Percentiles rank a stretch among this genome's conserved stretches.
Conservation (phyloP, 2,329 filamentous ascomycete species). For the Hypomyces rosellus region DNA sequence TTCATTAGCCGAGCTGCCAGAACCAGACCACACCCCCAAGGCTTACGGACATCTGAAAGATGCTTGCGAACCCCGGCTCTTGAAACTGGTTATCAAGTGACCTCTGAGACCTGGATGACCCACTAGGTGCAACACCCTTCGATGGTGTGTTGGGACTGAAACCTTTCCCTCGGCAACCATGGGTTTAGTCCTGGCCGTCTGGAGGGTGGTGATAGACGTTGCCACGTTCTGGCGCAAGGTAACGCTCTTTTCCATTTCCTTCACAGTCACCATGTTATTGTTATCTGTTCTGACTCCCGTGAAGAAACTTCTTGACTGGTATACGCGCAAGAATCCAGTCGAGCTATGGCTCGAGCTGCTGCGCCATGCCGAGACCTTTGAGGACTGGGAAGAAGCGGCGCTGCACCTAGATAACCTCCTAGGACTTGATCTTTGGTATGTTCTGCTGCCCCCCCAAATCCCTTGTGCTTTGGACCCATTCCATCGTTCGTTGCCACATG, state of each 20-base stretch:
- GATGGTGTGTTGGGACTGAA: constrained; percentile 24
- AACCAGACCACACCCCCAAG: background rate
- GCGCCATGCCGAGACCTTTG: constrained; percentile 61
- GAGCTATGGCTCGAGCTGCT: constrained; percentile 62
- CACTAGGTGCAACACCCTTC: constrained; percentile 12
- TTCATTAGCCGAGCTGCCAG: background rate
- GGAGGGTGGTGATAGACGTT: constrained; percentile 56
- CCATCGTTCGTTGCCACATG: background rate
- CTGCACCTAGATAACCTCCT: constrained; percentile 74
- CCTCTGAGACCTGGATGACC: constrained; percentile 6
- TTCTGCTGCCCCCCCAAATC: background rate
- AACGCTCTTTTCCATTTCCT: constrained; percentile 12
- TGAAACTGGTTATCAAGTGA: too few species aligned
- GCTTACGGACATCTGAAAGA: too few species aligned
- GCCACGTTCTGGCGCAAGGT: constrained; percentile 58
- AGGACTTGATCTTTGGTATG: constrained; percentile 73
- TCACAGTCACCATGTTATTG: constrained; percentile 4
- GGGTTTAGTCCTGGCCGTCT: constrained; percentile 42
- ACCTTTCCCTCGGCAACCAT: constrained; percentile 30
- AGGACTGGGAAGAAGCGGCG: constrained; percentile 84
- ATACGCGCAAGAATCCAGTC: constrained; percentile 56
- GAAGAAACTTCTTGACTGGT: constrained; percentile 64
- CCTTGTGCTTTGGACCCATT: background rate
- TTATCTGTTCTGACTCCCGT: constrained; percentile 19
- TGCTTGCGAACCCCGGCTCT: too few species aligned